phyloP scores from a whole-genome alignment of 768 basidiomycete genomes.

The Clathrus columnatus region DNA sequence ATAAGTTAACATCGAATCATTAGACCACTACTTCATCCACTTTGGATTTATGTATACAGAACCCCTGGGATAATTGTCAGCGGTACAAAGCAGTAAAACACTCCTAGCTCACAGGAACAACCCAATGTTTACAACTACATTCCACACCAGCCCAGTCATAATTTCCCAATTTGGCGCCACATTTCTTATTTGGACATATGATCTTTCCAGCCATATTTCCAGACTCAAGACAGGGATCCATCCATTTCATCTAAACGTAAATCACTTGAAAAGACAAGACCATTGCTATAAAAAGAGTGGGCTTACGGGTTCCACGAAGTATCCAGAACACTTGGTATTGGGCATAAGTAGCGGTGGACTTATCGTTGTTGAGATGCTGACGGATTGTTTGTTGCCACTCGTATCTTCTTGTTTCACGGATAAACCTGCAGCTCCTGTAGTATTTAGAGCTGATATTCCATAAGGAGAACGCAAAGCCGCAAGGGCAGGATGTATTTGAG shows the following conservation, averaged over 20 bases:
- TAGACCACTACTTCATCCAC: conserved; percentile 40
- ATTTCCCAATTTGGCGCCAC: conserved; percentile 85
- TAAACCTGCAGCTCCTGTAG: conserved; percentile 19
- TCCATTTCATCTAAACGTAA: conserved; percentile 80
- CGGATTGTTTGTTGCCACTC: conserved; percentile 6
- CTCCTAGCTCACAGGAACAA: conserved; percentile 61
- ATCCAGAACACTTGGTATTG: conserved; percentile 87
- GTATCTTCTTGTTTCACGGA: conserved; percentile 9
- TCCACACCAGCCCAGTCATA: conserved; percentile 95
- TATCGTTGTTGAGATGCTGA: conserved; percentile 16
- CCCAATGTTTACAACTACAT: conserved; percentile 90
- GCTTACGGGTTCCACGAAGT: conserved; percentile 92
- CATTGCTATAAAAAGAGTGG: not conserved
- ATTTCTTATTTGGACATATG: conserved; percentile 85
- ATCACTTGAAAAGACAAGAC: not conserved
- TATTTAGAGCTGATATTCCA: conserved; percentile 17
- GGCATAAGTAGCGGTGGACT: conserved; percentile 56
- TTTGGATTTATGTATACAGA: conserved; percentile 45
- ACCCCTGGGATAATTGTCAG: conserved; percentile 30
- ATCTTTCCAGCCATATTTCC: conserved; percentile 86
- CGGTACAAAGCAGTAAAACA: not conserved
- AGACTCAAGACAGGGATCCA: conserved; percentile 71
- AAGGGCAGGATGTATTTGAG: conserved; percentile 42
- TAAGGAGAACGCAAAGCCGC: conserved; percentile 34
- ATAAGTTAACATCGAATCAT: not conserved